A percentile compares a stretch with the other conserved stretches of the same genome.
Evolutionary conservation across 352 stramenopile genomes (phyloP).

Genomic region (Phytophthora uliginosa): DNA sequence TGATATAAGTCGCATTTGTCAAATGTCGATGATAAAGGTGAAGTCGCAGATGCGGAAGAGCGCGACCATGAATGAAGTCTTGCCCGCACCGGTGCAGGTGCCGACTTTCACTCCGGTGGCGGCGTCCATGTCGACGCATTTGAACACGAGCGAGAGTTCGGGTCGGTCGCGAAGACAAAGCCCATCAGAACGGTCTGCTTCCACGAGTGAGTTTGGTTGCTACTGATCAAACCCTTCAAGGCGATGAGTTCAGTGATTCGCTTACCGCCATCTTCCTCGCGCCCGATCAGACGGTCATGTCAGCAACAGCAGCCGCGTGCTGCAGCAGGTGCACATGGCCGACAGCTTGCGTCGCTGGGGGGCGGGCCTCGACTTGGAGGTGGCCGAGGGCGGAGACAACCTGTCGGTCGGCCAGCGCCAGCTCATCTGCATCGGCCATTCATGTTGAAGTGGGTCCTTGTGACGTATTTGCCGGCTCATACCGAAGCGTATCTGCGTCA

Average conservation of each 20-base stretch:
- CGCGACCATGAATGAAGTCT: too few species aligned
- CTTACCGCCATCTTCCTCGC: conserved; percentile 34
- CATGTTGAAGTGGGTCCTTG: conserved; percentile 4
- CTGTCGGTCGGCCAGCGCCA: conserved; percentile 96
- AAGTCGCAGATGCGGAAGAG: too few species aligned
- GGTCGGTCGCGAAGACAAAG: conserved; percentile 49
- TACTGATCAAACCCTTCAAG: neutral
- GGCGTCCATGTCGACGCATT: conserved; percentile 46
- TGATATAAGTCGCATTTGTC: too few species aligned
- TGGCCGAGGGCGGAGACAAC: conserved; percentile 95
- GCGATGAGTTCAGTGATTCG: conserved; percentile 2
- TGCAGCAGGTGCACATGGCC: conserved; percentile 75
- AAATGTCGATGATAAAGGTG: too few species aligned
- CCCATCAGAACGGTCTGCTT: conserved; percentile 32
- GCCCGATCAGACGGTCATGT: conserved; percentile 45
- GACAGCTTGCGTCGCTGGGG: conserved; percentile 57
- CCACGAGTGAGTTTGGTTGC: conserved; percentile 19
- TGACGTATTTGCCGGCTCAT: too few species aligned
- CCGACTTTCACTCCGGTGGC: too few species aligned
- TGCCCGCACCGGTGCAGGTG: too few species aligned
- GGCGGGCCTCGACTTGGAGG: conserved; percentile 80
- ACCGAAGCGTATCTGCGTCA: too few species aligned
- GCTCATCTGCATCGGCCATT: conserved; percentile 94
- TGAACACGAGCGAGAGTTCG: conserved; percentile 49
- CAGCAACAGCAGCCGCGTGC: conserved; percentile 46